phyloP scores from a whole-genome alignment of 768 basidiomycete genomes.

The Hericium rajendrae region DNA sequence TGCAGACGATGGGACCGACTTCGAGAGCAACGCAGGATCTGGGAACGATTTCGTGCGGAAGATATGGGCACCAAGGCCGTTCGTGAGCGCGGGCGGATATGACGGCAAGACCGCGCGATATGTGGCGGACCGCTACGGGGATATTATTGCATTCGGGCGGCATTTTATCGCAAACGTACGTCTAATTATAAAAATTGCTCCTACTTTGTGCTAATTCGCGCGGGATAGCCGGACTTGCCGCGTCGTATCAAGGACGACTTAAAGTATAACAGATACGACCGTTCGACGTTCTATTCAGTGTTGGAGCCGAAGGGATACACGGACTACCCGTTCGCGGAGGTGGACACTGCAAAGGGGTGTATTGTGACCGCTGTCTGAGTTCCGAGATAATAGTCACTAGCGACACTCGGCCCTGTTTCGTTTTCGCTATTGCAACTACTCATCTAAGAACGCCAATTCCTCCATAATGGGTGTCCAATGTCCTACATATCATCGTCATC shows the following conservation, averaged over 20 bases:
- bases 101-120: constrained; percentile 12
- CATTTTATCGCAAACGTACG: constrained; percentile 22
- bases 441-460: too few species aligned
- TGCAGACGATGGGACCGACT: not conserved
- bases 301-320: not conserved
- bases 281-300: not conserved
- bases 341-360: not conserved
- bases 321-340: not conserved
- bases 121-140: constrained; percentile 15
- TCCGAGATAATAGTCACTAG: too few species aligned
- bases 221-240: not conserved
- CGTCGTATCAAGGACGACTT: not conserved
- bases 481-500: too few species aligned
- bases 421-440: too few species aligned
- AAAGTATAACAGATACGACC: not conserved
- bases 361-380: too few species aligned
- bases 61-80: constrained; percentile 16
- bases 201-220: too few species aligned
- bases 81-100: constrained; percentile 19
- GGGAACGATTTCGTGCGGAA: constrained; percentile 14
- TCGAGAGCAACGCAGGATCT: constrained; percentile 4
- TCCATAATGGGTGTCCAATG: too few species aligned
- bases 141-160: constrained; percentile 20
- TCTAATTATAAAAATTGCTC: not conserved
- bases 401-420: too few species aligned